phyloP scores from a whole-genome alignment of 176 grass and related monocot species.

The Avena eriantha region DNA sequence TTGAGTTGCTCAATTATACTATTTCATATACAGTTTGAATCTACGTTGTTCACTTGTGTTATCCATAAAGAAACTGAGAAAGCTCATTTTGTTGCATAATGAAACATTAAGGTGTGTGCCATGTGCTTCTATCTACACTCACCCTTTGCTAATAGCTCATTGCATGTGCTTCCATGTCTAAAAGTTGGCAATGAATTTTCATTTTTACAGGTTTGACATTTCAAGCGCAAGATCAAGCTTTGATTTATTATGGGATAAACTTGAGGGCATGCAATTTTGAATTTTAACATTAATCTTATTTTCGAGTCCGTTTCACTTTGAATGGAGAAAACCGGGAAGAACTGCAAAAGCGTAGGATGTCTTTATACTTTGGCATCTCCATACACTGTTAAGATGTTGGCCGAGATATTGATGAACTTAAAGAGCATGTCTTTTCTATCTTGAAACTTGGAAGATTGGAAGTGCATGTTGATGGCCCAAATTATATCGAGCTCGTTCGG shows the following conservation, averaged over 20 bases:
- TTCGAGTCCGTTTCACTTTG: not conserved
- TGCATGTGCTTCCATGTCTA: not conserved
- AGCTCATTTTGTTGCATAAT: not conserved
- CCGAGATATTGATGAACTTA: not conserved
- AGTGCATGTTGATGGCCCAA: too few relatives aligned
- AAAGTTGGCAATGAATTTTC: not conserved
- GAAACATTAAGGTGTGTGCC: not conserved
- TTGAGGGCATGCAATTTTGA: not conserved
- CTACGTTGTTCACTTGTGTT: not conserved
- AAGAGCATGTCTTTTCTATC: not conserved
- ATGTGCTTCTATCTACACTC: not conserved
- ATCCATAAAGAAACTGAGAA: not conserved
- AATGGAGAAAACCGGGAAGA: not conserved
- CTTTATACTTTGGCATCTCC: not conserved
- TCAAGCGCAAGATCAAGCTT: not conserved
- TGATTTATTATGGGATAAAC: not conserved
- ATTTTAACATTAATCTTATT: not conserved
- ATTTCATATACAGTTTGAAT: not conserved
- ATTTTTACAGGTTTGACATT: constrained; percentile 5
- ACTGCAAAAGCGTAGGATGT: not conserved
- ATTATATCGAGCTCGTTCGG: too few relatives aligned
- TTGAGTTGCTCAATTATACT: constrained; percentile 20
- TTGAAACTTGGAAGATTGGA: not conserved
- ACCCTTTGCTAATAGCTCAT: not conserved
- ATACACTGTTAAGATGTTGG: not conserved